Evolutionary conservation across 495 filamentous ascomycete genomes (phyloP), one percentile per base, ranked within the genome.

Genomic region (Podospora conica): DNA sequence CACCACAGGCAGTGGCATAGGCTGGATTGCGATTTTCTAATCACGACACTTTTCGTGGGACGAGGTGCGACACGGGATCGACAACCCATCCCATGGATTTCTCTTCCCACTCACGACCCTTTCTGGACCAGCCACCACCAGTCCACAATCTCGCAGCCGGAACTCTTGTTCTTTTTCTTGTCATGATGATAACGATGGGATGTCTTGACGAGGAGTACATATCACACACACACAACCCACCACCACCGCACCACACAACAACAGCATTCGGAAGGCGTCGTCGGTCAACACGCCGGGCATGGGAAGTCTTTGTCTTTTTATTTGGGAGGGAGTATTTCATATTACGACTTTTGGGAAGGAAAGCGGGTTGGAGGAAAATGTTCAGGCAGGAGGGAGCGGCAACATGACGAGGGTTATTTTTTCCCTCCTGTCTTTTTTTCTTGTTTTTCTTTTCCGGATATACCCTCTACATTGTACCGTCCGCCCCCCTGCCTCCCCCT

Each of bases 171-270:
- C 29, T 58, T 58, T 56, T 64, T 61, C 59, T 66, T 67, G 60
- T 65, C 20, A 66, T 55, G 61, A 68, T 63, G 64, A 67, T 66
- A 65, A 65, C 59, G 67, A 63, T 54, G 59, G 68, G 60, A 69
- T 61, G 64, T 60, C 54, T 48, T 48, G 40, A 55, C 64, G 65
- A 53, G 64, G 64, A 67, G 69, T 71, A 67, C 57, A 68, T 70
- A 68, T 53, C 55, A 61, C 20, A 18, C 53, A 61, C 33, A 48
- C 40, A 31, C 29, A 31, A 31, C 22, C 56, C 27, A 18, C 56
- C 57, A 28, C 48, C 31, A 62, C 53, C 20, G 53, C 24, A 55
- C 48, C 40, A 48, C 40, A 18, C 23, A 22, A 61, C 60, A 63
- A 24, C 53, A 55, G 61, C 61, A 63, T 63, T 55, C 29, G 53